These are phyloP conservation scores for Ophiostoma sp. DNA, from an alignment of 2,329 filamentous ascomycete species.

Conservation along the genomic window DNA sequence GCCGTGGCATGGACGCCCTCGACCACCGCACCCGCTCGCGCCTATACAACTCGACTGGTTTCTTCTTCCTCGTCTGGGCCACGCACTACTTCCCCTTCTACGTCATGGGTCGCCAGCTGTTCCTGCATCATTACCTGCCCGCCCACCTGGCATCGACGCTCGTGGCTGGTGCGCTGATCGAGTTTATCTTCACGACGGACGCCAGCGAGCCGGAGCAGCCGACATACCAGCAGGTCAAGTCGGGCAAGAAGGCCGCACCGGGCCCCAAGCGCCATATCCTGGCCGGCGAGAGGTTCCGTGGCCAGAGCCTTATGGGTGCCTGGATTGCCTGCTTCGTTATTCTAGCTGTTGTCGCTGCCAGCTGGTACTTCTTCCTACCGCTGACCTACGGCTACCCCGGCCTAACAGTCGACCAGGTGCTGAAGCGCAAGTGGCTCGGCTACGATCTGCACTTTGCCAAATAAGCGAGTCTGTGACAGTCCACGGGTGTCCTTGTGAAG, in stretches of 20 bases:
- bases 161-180: constrained; percentile 85
- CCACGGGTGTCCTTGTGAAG: background rate
- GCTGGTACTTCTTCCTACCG: constrained; percentile 92
- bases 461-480: constrained; percentile 48
- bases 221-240: constrained; percentile 45
- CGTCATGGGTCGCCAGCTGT: constrained; percentile 96
- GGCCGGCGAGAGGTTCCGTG: constrained; percentile 78
- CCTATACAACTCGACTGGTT: constrained; percentile 96
- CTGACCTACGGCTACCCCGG: constrained; percentile 95
- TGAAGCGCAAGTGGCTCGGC: constrained; percentile 88
- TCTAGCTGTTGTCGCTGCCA: constrained; percentile 65
- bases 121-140: constrained; percentile 96
- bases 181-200: constrained; percentile 95
- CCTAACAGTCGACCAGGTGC: constrained; percentile 73
- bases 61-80: constrained; percentile 98
- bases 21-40: constrained; percentile 91
- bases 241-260: constrained; percentile 47
- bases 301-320: constrained; percentile 71
- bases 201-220: constrained; percentile 60
- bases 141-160: constrained; percentile 88
- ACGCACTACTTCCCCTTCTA: constrained; percentile 98
- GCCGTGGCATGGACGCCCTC: constrained; percentile 88
- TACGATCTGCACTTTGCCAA: constrained; percentile 99
- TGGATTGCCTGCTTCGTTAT: constrained; percentile 80
- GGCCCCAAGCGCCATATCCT: constrained; percentile 63